A percentile compares a stretch with the other conserved stretches of the same genome.
Conservation (phyloP, 164 flowering plant species). For the Taxillus chinensis region DNA sequence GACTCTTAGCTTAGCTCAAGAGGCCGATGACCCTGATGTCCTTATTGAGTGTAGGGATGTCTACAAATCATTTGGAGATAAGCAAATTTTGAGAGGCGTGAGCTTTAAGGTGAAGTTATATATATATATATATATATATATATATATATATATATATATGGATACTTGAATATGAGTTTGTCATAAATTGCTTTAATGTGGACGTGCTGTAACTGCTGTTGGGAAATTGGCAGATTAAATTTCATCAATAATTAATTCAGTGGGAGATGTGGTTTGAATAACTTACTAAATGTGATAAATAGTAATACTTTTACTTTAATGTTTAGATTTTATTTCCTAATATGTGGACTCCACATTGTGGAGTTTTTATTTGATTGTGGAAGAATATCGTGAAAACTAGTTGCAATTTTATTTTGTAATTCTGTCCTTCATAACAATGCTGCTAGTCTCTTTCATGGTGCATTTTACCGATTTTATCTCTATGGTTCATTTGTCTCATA, state of each 20-base stretch:
- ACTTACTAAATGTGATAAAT: no score
- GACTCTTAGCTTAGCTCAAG: conserved; percentile 12
- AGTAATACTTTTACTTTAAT: no score
- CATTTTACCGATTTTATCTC: no score
- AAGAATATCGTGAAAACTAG: no score
- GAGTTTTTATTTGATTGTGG: no score
- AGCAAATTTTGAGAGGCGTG: conserved; percentile 83
- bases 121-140: not conserved
- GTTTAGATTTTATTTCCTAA: no score
- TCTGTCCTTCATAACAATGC: no score
- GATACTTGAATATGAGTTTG: not conserved
- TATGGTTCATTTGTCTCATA: no score
- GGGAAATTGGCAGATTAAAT: not conserved
- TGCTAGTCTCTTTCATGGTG: no score
- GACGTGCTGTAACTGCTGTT: not conserved
- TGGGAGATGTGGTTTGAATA: no score
- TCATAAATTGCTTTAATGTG: not conserved
- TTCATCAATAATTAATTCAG: not conserved
- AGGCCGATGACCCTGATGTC: conserved; percentile 54
- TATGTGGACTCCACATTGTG: no score
- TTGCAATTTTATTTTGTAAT: no score
- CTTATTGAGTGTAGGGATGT: conserved; percentile 85
- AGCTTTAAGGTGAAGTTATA: conserved; percentile 75
- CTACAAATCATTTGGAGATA: conserved; percentile 89
- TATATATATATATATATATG: not conserved